Evolutionary conservation across 306 rosid species (phyloP).

Genomic region (Hippophae tibetana): DNA sequence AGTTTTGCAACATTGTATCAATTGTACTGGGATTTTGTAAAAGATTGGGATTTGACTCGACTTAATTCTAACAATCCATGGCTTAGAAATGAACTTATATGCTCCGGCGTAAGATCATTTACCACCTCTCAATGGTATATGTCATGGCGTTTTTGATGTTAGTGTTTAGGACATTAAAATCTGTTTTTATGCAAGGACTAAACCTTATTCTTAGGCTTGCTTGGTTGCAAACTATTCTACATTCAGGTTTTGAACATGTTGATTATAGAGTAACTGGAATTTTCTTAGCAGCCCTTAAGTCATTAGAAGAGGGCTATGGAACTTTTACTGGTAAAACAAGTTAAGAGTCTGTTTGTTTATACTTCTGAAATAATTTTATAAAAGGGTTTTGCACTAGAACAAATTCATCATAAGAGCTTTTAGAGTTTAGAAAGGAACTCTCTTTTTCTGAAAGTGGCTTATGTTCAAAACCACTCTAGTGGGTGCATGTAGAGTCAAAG

Average conservation of each 20-base stretch:
- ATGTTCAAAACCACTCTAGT: too few relatives aligned
- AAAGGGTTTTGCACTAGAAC: too few relatives aligned
- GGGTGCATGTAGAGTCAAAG: too few relatives aligned
- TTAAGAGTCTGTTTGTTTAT: too few relatives aligned
- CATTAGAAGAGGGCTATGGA: constrained; percentile 90
- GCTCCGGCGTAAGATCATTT: constrained; percentile 68
- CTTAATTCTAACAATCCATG: constrained; percentile 86
- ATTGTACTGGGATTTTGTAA: constrained; percentile 98
- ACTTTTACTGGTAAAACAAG: constrained; percentile 66
- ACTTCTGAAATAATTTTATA: too few relatives aligned
- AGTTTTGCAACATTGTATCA: constrained; percentile 90
- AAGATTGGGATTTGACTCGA: constrained; percentile 98
- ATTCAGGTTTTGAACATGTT: constrained; percentile 69
- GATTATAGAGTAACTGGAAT: constrained; percentile 73
- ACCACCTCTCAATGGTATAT: constrained; percentile 90
- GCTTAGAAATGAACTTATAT: constrained; percentile 89
- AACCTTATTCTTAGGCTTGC: constrained; percentile 85
- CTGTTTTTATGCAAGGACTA: constrained; percentile 56
- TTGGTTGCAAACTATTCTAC: constrained; percentile 87
- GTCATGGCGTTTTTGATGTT: constrained; percentile 11
- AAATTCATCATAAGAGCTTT: too few relatives aligned
- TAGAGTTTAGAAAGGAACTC: too few relatives aligned
- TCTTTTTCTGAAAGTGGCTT: too few relatives aligned
- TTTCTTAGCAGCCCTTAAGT: constrained; percentile 91
- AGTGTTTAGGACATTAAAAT: too few relatives aligned